phyloP scores from a whole-genome alignment of 2,329 filamentous ascomycete species.

The Aspergillus sp. region DNA sequence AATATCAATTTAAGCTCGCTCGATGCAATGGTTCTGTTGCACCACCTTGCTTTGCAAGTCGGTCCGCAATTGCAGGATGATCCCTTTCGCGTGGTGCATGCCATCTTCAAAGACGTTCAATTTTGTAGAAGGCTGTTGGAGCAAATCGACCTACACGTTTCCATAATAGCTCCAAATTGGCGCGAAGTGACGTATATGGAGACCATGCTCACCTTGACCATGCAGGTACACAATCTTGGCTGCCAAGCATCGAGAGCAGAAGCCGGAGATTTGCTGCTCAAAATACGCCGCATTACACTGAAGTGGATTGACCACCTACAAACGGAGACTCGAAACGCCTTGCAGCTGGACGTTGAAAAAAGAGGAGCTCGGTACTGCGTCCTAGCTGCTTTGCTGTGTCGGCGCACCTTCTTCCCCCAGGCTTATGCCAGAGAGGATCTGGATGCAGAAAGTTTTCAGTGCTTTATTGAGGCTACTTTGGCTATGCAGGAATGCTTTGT shows the following conservation, averaged over 20 bases:
- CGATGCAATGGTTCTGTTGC: slow-evolving; percentile 52
- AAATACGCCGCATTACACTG: slow-evolving; percentile 47
- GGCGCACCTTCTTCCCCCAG: slow-evolving; percentile 44
- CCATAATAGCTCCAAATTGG: slow-evolving; percentile 57
- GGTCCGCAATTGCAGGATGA: slow-evolving; percentile 50
- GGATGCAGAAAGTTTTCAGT: no score
- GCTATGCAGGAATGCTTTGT: slow-evolving; percentile 52
- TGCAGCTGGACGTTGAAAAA: slow-evolving; percentile 43
- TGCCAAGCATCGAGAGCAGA: slow-evolving; percentile 16
- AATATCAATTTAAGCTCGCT: slow-evolving; percentile 63
- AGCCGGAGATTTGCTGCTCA: slow-evolving; percentile 40
- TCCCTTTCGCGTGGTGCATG: slow-evolving; percentile 51
- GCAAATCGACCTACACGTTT: slow-evolving; percentile 52
- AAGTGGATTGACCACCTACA: slow-evolving; percentile 55
- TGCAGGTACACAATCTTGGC: slow-evolving; percentile 43
- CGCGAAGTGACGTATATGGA: slow-evolving; percentile 62
- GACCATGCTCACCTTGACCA: slow-evolving; percentile 53
- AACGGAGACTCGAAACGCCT: slow-evolving; percentile 44
- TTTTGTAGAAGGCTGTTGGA: slow-evolving; percentile 55
- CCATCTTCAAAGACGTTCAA: slow-evolving; percentile 48
- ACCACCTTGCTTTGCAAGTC: slow-evolving; percentile 56
- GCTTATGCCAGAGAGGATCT: no score
- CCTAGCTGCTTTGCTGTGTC: slow-evolving; percentile 59
- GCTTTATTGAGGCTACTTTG: slow-evolving; percentile 45
- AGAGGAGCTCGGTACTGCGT: slow-evolving; percentile 51